phyloP scores from a whole-genome alignment of 768 basidiomycete genomes.

The Mycena haematopus region DNA sequence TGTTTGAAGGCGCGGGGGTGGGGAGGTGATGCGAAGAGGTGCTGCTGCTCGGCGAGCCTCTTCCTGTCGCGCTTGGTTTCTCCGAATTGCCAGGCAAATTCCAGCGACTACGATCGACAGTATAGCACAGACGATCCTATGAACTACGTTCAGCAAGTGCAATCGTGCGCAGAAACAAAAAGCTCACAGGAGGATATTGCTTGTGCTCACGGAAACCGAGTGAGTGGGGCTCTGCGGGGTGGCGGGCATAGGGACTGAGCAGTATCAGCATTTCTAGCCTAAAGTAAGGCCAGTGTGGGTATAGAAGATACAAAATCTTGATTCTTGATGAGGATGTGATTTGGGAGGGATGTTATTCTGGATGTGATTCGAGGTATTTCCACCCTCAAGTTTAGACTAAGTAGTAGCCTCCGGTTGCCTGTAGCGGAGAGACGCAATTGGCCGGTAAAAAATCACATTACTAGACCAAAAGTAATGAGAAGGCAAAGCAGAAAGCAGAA shows the following conservation, averaged over 20 bases:
- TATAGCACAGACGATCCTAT: background rate
- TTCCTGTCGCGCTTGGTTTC: background rate
- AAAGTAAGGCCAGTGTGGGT: slow-evolving; percentile 6
- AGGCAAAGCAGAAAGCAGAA: no score
- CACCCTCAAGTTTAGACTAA: background rate
- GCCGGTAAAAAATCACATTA: no score
- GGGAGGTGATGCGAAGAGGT: background rate
- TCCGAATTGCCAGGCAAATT: slow-evolving; percentile 1
- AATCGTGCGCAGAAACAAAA: background rate
- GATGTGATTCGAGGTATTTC: background rate
- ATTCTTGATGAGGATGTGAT: slow-evolving; percentile 13
- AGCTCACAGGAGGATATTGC: slow-evolving; percentile 2
- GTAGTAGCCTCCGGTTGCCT: no score
- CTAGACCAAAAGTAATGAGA: no score
- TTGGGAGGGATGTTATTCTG: no score
- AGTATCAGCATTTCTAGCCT: background rate
- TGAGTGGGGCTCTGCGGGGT: background rate
- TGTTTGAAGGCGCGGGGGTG: background rate
- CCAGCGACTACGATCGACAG: background rate
- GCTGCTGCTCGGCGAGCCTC: background rate
- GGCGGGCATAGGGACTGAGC: slow-evolving; percentile 9
- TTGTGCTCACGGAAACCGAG: background rate
- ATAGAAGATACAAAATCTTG: slow-evolving; percentile 1
- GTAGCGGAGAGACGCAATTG: no score
- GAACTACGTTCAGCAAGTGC: background rate